Conservation (phyloP, 2,329 filamentous ascomycete genomes). For the Clonostachys byssicola region DNA sequence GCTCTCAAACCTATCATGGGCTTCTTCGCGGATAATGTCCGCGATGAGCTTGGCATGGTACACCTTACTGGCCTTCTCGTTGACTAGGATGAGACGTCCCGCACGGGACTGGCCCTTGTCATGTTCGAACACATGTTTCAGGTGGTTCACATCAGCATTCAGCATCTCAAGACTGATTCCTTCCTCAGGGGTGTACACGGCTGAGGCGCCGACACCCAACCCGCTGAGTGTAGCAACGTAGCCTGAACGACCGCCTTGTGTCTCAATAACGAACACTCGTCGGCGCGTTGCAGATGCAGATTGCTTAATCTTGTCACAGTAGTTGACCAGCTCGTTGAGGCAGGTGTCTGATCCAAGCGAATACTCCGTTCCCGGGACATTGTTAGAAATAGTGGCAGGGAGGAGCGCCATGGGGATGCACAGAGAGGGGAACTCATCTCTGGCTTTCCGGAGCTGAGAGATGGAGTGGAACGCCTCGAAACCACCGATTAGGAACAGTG, state of each 20-base stretch:
- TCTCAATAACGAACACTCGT: conserved; percentile 96
- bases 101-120: conserved; percentile 87
- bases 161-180: conserved; percentile 93
- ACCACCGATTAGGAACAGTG: conserved; percentile 85
- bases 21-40: conserved; percentile 92
- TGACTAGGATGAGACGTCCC: conserved; percentile 92
- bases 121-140: conserved; percentile 78
- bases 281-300: conserved; percentile 91
- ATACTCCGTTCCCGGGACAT: conserved; percentile 96
- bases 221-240: conserved; percentile 91
- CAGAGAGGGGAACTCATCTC: conserved; percentile 75
- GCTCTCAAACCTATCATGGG: conserved; percentile 86
- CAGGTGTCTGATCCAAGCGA: conserved; percentile 96
- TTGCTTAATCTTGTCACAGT: conserved; percentile 97
- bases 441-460: conserved; percentile 78
- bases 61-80: conserved; percentile 86
- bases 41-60: conserved; percentile 93
- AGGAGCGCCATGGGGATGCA: conserved; percentile 90
- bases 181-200: conserved; percentile 96
- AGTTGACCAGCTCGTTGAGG: conserved; percentile 88
- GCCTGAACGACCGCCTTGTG: conserved; percentile 89
- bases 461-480: conserved; percentile 96
- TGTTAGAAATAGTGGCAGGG: conserved; percentile 98
- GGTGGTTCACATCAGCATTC: conserved; percentile 80
- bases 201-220: conserved; percentile 84